Percentiles rank a stretch among this genome's conserved stretches.
phyloP scores from a whole-genome alignment of 148 eudicot species.

The Chenopodium berlandieri region DNA sequence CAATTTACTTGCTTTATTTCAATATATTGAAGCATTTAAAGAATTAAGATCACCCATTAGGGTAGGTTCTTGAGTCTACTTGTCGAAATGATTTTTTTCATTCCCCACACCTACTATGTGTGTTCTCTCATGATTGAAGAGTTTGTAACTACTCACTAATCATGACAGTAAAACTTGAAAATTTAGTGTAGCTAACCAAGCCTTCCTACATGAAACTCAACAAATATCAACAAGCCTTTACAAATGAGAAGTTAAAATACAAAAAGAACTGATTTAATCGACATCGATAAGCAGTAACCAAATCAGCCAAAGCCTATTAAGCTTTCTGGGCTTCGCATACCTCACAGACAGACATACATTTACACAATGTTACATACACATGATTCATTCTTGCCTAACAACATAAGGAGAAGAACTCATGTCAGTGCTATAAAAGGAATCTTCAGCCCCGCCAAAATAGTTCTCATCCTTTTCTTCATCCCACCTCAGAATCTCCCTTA shows the following conservation, averaged over 20 bases:
- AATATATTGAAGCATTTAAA: too few relatives aligned
- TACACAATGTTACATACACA: conserved; percentile 22
- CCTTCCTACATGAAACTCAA: neutral
- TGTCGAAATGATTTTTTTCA: neutral
- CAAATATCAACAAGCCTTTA: conserved; percentile 20
- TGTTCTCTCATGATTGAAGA: too few relatives aligned
- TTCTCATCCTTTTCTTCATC: conserved; percentile 87
- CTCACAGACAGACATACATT: conserved; percentile 10
- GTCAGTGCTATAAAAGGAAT: conserved; percentile 94
- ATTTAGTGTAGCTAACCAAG: too few relatives aligned
- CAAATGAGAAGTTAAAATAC: conserved; percentile 9
- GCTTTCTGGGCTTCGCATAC: conserved; percentile 19
- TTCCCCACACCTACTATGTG: neutral
- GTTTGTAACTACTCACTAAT: too few relatives aligned
- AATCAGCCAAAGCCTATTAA: conserved; percentile 13
- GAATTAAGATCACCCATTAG: too few relatives aligned
- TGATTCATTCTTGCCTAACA: conserved; percentile 39
- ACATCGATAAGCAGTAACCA: conserved; percentile 5
- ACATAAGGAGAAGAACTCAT: conserved; percentile 83
- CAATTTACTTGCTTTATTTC: too few relatives aligned
- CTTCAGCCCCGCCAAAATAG: conserved; percentile 57
- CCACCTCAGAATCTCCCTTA: conserved; percentile 93
- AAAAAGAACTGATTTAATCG: neutral
- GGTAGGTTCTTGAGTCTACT: too few relatives aligned
- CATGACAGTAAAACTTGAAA: too few relatives aligned